phyloP scores from a whole-genome alignment of 352 stramenopile species.

The Globisporangium polare region DNA sequence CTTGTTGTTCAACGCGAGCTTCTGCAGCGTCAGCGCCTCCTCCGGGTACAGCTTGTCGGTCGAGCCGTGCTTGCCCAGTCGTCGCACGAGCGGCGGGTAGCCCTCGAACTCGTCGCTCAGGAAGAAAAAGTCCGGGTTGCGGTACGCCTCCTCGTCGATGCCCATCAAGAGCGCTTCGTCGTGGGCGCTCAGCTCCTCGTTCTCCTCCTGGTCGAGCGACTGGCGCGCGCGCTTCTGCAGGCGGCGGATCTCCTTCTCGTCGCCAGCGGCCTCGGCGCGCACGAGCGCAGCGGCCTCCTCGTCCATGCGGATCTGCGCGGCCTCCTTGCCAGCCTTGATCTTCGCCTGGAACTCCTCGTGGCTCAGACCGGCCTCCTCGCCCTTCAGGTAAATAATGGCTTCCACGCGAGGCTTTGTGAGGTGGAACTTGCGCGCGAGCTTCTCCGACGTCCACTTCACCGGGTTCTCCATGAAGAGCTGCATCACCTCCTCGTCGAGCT shows the following conservation, averaged over 20 bases:
- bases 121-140: slow-evolving; percentile 87
- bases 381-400: slow-evolving; percentile 78
- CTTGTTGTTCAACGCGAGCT: slow-evolving; percentile 70
- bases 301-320: slow-evolving; percentile 30
- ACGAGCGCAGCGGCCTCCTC: slow-evolving; percentile 41
- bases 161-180: slow-evolving; percentile 55
- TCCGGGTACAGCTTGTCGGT: slow-evolving; percentile 81
- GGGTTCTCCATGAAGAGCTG: slow-evolving; percentile 85
- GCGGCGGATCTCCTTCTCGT: slow-evolving; percentile 54
- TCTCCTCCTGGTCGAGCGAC: slow-evolving; percentile 33
- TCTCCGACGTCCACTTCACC: slow-evolving; percentile 77
- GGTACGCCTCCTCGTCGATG: slow-evolving; percentile 63
- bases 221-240: slow-evolving; percentile 59
- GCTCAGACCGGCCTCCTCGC: slow-evolving; percentile 52
- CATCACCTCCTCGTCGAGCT: slow-evolving; percentile 73
- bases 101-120: slow-evolving; percentile 81
- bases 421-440: slow-evolving; percentile 76
- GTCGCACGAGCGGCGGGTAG: slow-evolving; percentile 70
- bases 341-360: slow-evolving; percentile 58
- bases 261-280: slow-evolving; percentile 39
- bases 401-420: slow-evolving; percentile 74
- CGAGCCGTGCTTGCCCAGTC: slow-evolving; percentile 75
- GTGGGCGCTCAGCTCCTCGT: slow-evolving; percentile 51
- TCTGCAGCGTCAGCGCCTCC: slow-evolving; percentile 71
- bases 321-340: slow-evolving; percentile 54